phyloP scores from a whole-genome alignment of 305 asterid genomes.

The Fraxinus latifolia region DNA sequence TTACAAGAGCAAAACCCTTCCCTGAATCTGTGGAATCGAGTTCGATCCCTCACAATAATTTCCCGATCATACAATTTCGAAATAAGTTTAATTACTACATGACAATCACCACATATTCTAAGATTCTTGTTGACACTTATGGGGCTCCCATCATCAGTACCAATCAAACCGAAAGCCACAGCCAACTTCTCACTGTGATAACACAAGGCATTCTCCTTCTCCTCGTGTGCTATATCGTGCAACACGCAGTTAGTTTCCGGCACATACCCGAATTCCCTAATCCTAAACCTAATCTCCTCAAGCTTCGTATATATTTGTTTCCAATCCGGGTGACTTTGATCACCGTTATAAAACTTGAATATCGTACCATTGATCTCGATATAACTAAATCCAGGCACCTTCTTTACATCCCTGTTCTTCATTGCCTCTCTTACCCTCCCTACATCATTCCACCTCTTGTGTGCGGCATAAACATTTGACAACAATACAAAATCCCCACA shows the following conservation, averaged over 20 bases:
- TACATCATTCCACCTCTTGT: slow-evolving; percentile 77
- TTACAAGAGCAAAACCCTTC: slow-evolving; percentile 74
- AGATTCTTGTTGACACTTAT: slow-evolving; percentile 81
- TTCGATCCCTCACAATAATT: slow-evolving; percentile 80
- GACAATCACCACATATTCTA: slow-evolving; percentile 94
- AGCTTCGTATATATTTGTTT: slow-evolving; percentile 59
- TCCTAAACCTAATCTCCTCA: slow-evolving; percentile 57
- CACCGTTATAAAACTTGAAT: slow-evolving; percentile 66
- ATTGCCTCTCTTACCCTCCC: slow-evolving; percentile 75
- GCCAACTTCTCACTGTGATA: slow-evolving; percentile 94
- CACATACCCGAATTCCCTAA: slow-evolving; percentile 62
- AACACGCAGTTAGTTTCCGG: slow-evolving; percentile 70
- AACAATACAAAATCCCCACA: slow-evolving; percentile 85
- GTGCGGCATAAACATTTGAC: slow-evolving; percentile 80
- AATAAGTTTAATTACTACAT: slow-evolving; percentile 71
- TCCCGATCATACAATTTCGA: slow-evolving; percentile 63
- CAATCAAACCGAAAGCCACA: slow-evolving; percentile 75
- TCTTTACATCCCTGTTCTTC: slow-evolving; percentile 64
- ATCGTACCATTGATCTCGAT: slow-evolving; percentile 55
- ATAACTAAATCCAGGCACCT: slow-evolving; percentile 85
- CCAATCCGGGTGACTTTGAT: slow-evolving; percentile 52
- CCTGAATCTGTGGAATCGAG: slow-evolving; percentile 76
- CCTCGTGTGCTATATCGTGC: slow-evolving; percentile 86
- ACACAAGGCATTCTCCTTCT: slow-evolving; percentile 78
- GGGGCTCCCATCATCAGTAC: slow-evolving; percentile 40